These are phyloP conservation scores for Isoetes taiwanensis DNA, from an alignment of 75 land plant species.

Conservation along the genomic window DNA sequence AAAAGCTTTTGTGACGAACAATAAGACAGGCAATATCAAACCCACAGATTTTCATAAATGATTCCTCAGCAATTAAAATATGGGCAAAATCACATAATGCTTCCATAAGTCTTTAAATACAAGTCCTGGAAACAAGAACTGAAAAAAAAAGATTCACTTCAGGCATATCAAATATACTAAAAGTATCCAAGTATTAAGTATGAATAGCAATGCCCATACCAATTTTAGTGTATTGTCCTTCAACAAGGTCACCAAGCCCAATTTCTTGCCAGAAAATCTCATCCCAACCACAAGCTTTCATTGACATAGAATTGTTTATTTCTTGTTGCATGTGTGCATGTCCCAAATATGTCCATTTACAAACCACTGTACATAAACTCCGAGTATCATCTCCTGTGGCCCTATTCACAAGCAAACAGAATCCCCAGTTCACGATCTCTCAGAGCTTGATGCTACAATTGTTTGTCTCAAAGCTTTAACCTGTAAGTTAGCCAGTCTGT, in stretches of 20 bases:
- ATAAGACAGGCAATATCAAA: no score
- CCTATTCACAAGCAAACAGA: conserved; percentile 19
- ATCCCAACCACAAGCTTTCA: conserved; percentile 98
- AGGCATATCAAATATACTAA: neutral
- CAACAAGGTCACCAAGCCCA: conserved; percentile 89
- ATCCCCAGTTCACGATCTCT: neutral
- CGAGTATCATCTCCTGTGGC: conserved; percentile 97
- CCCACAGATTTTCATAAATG: no score
- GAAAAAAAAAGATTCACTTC: no score
- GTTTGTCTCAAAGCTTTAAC: conserved; percentile 10
- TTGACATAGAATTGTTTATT: conserved; percentile 37
- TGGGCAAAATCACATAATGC: no score
- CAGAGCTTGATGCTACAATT: neutral
- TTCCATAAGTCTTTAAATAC: no score
- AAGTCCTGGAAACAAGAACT: no score
- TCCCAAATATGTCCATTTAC: conserved; percentile 96
- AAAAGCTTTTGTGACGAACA: neutral
- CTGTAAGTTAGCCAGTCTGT: conserved; percentile 95
- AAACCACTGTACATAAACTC: conserved; percentile 87
- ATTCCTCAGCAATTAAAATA: no score
- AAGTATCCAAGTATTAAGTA: neutral
- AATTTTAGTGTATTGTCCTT: conserved; percentile 91
- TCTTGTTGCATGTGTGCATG: conserved; percentile 82
- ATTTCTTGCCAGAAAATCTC: conserved; percentile 98
- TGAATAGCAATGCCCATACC: conserved; percentile 36